Base-by-base conservation (phyloP, 305 asterid genomes). In the Fraxinus sp. region DNA sequence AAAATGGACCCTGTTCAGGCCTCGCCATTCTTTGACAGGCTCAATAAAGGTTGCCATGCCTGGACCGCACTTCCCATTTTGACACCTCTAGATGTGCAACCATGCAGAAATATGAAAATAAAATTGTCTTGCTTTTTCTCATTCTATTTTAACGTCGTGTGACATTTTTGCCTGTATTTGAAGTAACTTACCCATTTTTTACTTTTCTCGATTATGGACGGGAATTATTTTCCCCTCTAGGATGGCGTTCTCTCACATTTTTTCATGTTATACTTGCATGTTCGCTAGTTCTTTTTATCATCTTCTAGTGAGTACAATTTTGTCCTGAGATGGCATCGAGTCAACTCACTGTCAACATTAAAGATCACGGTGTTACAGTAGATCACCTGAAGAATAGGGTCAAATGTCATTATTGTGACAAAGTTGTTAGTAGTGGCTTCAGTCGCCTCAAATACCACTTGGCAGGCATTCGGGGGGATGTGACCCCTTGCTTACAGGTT, bases 401-500 rank as follows among this genome's bases (percentile, higher is more conserved):
- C 32, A 66, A 77, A 66, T 84, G 88, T 81, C 79, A 72, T 75
- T 82, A 80, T 77, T 83, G 86, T 83, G 66, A 73, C 37, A 81
- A 79, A 77, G 82, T 77, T 83, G 79, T 87, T 52, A 52, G 64
- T 28, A 82, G 82, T 57, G 75, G 81, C 71, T 83, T 46, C 62
- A 35, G 8, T 78, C 80, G 83, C n/a, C 83, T 86, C 13, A 87
- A 83, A 41, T 83, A 73, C 41, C 83, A 78, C 77, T 82, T 86
- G 36, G 87, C 83, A 70, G 87, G 86, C 79, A 18, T 83, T 32
- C 77, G 85, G 5, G 79, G 84, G 75, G 87, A 82, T 81, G 85
- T 81, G 20, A 68, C 33, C 83, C 85, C 86, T 68, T 70, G 83
- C 75, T 37, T 72, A 76, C 35, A 62, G 1, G 83, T 73, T 78